Conservation (phyloP, 345 rosid genomes). For the Citrus unshiu region DNA sequence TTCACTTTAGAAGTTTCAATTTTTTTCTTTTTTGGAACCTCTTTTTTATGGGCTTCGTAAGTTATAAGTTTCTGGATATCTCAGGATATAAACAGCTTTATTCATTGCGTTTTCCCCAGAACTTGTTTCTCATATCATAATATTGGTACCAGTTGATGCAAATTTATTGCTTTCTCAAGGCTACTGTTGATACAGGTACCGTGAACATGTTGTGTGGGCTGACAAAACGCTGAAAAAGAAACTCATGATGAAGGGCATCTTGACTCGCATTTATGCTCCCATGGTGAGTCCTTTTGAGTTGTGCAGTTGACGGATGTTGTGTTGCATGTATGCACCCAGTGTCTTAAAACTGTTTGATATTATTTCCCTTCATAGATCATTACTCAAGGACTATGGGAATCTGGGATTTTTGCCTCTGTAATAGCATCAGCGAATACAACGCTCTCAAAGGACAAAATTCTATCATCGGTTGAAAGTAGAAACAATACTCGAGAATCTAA, state of each 20-base stretch:
- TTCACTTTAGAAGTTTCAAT: neutral
- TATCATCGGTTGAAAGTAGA: conserved; percentile 27
- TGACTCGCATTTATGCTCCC: conserved; percentile 77
- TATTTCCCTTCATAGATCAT: conserved; percentile 43
- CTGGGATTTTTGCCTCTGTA: conserved; percentile 60
- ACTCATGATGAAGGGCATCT: conserved; percentile 70
- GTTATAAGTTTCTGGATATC: neutral
- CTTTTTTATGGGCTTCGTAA: neutral
- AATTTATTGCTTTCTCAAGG: neutral
- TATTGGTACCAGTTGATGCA: too few species aligned
- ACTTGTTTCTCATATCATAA: neutral
- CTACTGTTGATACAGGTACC: conserved; percentile 49
- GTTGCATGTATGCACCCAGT: neutral
- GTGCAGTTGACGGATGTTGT: neutral
- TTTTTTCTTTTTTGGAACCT: neutral
- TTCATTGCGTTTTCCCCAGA: neutral
- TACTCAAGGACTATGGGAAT: conserved; percentile 66
- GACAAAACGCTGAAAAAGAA: conserved; percentile 54
- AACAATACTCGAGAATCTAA: conserved; percentile 27
- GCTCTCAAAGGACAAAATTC: conserved; percentile 25
- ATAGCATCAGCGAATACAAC: conserved; percentile 42
- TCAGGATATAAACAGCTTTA: neutral
- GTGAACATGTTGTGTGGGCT: conserved; percentile 75
- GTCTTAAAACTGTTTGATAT: neutral
- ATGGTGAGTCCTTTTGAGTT: conserved; percentile 52